Conservation (phyloP, 805 yeast genomes). For the Candida lessepsii region DNA sequence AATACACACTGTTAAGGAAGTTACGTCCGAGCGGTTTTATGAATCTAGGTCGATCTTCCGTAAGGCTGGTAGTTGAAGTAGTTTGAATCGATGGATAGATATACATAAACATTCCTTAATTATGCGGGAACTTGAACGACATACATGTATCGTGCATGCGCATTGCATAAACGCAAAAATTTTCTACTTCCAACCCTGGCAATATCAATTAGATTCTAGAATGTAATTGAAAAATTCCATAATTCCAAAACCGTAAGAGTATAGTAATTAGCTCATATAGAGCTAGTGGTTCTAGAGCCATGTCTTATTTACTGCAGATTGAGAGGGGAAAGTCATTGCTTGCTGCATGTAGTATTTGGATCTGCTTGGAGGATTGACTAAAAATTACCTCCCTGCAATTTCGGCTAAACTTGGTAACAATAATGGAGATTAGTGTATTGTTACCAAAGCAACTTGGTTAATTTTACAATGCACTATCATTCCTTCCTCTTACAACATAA, state of each 20-base stretch:
- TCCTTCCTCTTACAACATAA: conserved; percentile 5
- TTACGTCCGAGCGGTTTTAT: no score
- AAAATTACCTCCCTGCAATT: neutral
- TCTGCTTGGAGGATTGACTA: neutral
- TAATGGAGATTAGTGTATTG: neutral
- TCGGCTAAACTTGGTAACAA: conserved; percentile 3
- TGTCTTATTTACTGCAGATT: neutral
- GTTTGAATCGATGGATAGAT: no score
- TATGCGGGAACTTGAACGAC: neutral
- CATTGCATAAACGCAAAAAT: conserved; percentile 3
- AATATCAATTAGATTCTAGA: neutral
- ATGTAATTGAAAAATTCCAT: neutral
- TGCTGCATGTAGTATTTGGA: neutral
- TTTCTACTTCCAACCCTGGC: neutral
- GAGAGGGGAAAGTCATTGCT: neutral
- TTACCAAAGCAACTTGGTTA: neutral
- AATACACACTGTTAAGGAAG: no score
- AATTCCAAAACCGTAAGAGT: no score
- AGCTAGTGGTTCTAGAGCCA: no score
- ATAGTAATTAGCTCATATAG: no score
- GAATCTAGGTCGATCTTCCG: no score
- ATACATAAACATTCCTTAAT: neutral
- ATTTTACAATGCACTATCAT: conserved; percentile 4
- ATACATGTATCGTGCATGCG: conserved; percentile 2
- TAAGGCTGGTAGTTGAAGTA: no score